A percentile compares a stretch with the other conserved stretches of the same genome.
phyloP scores from a whole-genome alignment of 768 basidiomycete species.

The Phanerochaete carnosa region DNA sequence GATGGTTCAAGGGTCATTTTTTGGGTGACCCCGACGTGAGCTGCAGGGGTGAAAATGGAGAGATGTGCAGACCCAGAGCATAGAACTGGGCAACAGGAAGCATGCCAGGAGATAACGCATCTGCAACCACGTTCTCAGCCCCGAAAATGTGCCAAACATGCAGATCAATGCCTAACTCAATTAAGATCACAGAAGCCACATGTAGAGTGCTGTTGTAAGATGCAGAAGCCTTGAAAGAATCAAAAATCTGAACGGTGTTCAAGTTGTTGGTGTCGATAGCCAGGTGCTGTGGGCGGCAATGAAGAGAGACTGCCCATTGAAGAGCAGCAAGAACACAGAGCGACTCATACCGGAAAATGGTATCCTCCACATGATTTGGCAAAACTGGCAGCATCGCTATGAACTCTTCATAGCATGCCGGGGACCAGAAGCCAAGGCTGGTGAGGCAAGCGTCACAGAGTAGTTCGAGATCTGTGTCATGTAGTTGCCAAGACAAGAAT shows the following conservation, averaged over 20 bases:
- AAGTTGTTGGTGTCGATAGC: conserved; percentile 22
- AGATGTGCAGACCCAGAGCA: too few species aligned
- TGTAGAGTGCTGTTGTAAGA: conserved; percentile 18
- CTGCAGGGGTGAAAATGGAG: too few species aligned
- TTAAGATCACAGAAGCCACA: conserved; percentile 10
- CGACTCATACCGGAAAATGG: conserved; percentile 12
- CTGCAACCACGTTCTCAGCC: conserved; percentile 19
- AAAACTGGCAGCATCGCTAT: neutral
- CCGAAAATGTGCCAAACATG: conserved; percentile 25
- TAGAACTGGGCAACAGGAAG: too few species aligned
- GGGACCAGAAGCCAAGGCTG: conserved; percentile 22
- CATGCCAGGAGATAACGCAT: conserved; percentile 25
- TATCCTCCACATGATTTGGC: neutral
- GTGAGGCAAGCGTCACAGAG: conserved; percentile 20
- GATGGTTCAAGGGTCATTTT: too few species aligned
- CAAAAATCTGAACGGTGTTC: conserved; percentile 25
- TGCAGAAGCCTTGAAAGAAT: conserved; percentile 13
- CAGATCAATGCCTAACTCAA: conserved; percentile 10
- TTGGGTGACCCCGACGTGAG: too few species aligned
- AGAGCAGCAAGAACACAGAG: conserved; percentile 1
- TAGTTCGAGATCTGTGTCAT: conserved; percentile 9
- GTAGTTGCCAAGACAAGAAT: neutral
- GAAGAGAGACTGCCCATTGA: neutral
- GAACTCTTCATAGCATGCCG: conserved; percentile 3
- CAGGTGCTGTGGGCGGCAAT: conserved; percentile 2